A percentile compares a stretch with the other conserved stretches of the same genome.
phyloP scores from a whole-genome alignment of 2,329 filamentous ascomycete genomes.

The Diaporthe humulicola region DNA sequence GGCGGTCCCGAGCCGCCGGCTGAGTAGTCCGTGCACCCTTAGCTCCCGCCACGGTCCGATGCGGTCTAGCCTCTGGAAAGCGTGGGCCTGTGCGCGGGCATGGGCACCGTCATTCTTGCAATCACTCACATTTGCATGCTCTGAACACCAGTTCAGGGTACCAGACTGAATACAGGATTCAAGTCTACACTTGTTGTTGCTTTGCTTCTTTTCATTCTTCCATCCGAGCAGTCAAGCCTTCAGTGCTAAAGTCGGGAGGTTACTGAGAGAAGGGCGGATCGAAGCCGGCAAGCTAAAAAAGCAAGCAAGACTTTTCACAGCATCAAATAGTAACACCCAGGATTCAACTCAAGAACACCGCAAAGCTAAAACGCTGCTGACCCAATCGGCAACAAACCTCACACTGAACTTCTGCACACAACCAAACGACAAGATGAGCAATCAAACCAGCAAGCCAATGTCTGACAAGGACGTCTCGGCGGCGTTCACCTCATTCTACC shows the following conservation, averaged over 20 bases:
- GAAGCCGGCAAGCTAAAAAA: neutral
- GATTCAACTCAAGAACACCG: neutral
- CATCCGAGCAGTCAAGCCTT: neutral
- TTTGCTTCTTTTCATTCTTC: too few relatives aligned
- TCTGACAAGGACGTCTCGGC: slow-evolving; percentile 43
- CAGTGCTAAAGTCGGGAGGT: neutral
- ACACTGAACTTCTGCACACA: neutral
- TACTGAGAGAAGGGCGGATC: too few relatives aligned
- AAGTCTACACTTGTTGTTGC: neutral
- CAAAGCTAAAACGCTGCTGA: neutral
- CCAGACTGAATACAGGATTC: neutral
- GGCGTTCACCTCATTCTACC: slow-evolving; percentile 75
- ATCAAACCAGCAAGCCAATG: slow-evolving; percentile 22
- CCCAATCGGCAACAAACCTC: neutral
- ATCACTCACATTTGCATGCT: neutral
- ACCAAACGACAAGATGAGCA: slow-evolving; percentile 20
- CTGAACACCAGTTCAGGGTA: neutral
- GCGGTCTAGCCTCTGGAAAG: neutral
- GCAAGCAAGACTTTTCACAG: slow-evolving; percentile 21
- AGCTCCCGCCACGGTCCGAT: slow-evolving; percentile 3
- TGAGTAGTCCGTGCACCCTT: neutral
- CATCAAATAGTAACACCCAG: neutral
- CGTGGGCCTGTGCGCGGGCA: too few relatives aligned
- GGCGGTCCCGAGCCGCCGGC: too few relatives aligned
- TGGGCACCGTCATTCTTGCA: too few relatives aligned